Conservation (phyloP, 164 flowering plant species). For the Houttuynia cordata region DNA sequence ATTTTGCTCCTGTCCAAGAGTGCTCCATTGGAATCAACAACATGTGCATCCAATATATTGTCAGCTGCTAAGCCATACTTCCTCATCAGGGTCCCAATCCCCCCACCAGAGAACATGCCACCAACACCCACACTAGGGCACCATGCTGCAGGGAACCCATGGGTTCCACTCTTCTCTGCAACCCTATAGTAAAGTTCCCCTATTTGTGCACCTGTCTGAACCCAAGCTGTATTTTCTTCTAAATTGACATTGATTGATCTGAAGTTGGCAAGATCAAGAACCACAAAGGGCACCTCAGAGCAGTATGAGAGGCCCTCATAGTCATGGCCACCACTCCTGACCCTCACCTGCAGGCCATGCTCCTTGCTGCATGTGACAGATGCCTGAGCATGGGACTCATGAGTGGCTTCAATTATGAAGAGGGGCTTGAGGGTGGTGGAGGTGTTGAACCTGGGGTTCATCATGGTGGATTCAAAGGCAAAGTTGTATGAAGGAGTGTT, state of each 20-base stretch:
- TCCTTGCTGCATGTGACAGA: slow-evolving; percentile 15
- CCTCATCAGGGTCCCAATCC: slow-evolving; percentile 4
- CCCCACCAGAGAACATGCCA: slow-evolving; percentile 4
- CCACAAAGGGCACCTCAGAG: slow-evolving; percentile 9
- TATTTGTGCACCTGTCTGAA: slow-evolving; percentile 18
- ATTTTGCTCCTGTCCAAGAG: slow-evolving; percentile 8
- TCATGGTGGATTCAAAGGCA: slow-evolving; percentile 6
- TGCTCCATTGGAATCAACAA: slow-evolving; percentile 4
- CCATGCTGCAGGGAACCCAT: slow-evolving; percentile 13
- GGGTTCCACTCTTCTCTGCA: slow-evolving; percentile 9
- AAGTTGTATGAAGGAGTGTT: slow-evolving; percentile 1
- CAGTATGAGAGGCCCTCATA: slow-evolving; percentile 25
- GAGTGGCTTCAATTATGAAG: slow-evolving; percentile 12
- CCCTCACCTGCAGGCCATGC: slow-evolving; percentile 10
- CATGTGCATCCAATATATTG: slow-evolving; percentile 8
- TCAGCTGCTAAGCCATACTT: slow-evolving; percentile 9
- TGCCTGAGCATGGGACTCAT: slow-evolving; percentile 14
- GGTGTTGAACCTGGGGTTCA: slow-evolving; percentile 9
- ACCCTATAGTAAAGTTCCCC: slow-evolving; percentile 23
- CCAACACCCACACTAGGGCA: slow-evolving; percentile 6
- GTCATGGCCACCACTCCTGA: slow-evolving; percentile 27
- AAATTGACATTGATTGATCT: slow-evolving; percentile 8
- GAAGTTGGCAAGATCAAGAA: slow-evolving; percentile 15
- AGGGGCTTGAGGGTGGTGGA: slow-evolving; percentile 9
- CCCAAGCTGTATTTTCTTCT: slow-evolving; percentile 15